phyloP scores from a whole-genome alignment of 192 early-diverging fungal species.

The Chytriomyces sp. region DNA sequence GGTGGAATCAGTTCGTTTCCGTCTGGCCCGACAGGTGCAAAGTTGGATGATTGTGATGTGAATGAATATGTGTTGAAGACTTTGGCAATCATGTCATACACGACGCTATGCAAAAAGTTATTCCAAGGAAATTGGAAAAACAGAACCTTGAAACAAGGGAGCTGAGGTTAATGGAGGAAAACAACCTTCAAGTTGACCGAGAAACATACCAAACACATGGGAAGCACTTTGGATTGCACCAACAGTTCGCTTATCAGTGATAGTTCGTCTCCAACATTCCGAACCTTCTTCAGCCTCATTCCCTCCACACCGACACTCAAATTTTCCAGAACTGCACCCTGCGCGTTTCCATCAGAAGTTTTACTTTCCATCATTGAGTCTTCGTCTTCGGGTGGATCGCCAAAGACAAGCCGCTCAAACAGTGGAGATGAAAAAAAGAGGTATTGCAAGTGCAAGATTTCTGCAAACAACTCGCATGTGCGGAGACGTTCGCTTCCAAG shows the following conservation, averaged over 20 bases:
- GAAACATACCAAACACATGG: conserved; percentile 55
- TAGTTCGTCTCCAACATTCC: conserved; percentile 60
- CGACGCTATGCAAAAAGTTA: conserved; percentile 98
- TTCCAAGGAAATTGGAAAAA: conserved; percentile 97
- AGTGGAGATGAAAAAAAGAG: conserved; percentile 63
- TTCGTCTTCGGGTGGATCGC: conserved; percentile 31
- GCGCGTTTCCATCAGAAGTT: background rate
- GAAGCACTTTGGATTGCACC: conserved; percentile 56
- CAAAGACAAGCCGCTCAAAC: conserved; percentile 56
- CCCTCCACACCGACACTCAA: conserved; percentile 16
- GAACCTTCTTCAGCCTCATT: conserved; percentile 19
- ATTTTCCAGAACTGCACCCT: background rate
- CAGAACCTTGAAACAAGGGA: conserved; percentile 57
- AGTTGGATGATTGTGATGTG: conserved; percentile 40
- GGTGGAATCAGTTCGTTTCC: conserved; percentile 27
- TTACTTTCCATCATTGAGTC: conserved; percentile 16
- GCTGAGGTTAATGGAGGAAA: too few relatives aligned
- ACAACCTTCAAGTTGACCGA: background rate
- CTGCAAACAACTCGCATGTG: conserved; percentile 98
- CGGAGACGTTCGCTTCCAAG: conserved; percentile 95
- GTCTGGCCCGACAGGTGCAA: conserved; percentile 32
- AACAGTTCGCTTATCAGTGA: conserved; percentile 53
- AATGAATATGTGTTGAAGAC: conserved; percentile 91
- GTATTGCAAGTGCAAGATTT: conserved; percentile 86
- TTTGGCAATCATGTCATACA: conserved; percentile 99